Base-by-base conservation (phyloP, 2,329 filamentous ascomycete genomes). In the Fusarium sarcochroum region DNA sequence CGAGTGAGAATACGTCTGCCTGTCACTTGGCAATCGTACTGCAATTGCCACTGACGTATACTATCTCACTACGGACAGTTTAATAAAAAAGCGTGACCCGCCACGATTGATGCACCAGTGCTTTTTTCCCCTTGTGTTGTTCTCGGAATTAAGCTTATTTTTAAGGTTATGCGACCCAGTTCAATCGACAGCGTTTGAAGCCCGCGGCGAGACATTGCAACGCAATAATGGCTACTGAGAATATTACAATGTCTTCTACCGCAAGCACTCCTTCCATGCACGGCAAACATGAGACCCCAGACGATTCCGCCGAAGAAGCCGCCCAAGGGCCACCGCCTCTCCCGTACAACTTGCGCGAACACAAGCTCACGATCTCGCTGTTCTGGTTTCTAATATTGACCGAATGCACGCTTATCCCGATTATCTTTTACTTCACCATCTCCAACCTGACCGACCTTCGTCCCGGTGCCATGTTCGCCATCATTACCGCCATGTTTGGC, bases 401-500 rank as follows among this genome's bases (percentile, higher is more conserved):
- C 1, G 72, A 74, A 17, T 70, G 63, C 38, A 74, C 71, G 0
- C 59, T 74, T 8, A 73, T 84, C n/a, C 83, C 83, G n/a, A 79
- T 84, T 52, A 64, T 80, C 0, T 74, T 85, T 14, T 85, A 81
- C 73, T 85, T 83, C 62, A 77, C 78, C 13, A 78, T 85, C 20
- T 80, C 78, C 55, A 80, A 63, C 10, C 35, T 68, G 7, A 67
- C 60, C 25, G 62, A 70, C 20, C 53, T 73, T 32, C 63, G 65
- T 3, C 65, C 68, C 2, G 72, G 70, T 2, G 66, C 63, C 5
- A 73, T 81, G 49, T 84, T 84, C 57, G 82, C 82, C 55, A 82
- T 84, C 49, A 80, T 84, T 50, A 83, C 82, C 1, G 80, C 82
- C 14, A 82, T 84, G 71, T 84, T 83, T 68, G 82, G 82, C 48